Conservation (phyloP, 345 rosid genomes). For the Melaleuca alternifolia region DNA sequence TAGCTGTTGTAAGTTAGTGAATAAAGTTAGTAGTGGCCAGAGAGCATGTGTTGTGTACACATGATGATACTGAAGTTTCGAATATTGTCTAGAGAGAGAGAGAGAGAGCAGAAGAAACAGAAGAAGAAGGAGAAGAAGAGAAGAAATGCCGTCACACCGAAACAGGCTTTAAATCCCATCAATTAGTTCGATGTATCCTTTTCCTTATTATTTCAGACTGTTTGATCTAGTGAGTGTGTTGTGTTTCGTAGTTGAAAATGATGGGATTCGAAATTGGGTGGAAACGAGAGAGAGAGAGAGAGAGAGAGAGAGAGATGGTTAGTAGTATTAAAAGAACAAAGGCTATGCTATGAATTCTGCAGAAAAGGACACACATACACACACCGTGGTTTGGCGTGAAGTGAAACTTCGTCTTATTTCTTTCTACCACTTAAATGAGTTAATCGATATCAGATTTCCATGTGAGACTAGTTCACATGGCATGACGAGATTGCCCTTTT, state of each 20-base stretch:
- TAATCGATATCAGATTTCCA: neutral
- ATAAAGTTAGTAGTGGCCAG: slow-evolving; percentile 12
- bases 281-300: neutral
- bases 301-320: neutral
- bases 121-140: neutral
- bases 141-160: neutral
- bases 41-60: slow-evolving; percentile 9
- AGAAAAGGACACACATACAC: neutral
- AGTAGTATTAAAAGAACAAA: slow-evolving; percentile 21
- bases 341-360: slow-evolving; percentile 21
- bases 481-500: neutral
- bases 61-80: slow-evolving; percentile 19
- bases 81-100: neutral
- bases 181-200: slow-evolving; percentile 38
- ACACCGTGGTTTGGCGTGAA: neutral
- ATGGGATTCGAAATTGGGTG: slow-evolving; percentile 20
- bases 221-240: neutral
- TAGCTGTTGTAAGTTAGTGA: slow-evolving; percentile 5
- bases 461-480: neutral
- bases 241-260: slow-evolving; percentile 16
- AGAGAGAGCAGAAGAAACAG: neutral
- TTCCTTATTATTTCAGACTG: slow-evolving; percentile 6
- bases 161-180: slow-evolving; percentile 39
- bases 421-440: neutral
- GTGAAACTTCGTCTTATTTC: neutral